Evolutionary conservation across 2,329 filamentous ascomycete species (phyloP), one percentile per base, ranked within the genome.

Genomic region (Beauveria sp.): DNA sequence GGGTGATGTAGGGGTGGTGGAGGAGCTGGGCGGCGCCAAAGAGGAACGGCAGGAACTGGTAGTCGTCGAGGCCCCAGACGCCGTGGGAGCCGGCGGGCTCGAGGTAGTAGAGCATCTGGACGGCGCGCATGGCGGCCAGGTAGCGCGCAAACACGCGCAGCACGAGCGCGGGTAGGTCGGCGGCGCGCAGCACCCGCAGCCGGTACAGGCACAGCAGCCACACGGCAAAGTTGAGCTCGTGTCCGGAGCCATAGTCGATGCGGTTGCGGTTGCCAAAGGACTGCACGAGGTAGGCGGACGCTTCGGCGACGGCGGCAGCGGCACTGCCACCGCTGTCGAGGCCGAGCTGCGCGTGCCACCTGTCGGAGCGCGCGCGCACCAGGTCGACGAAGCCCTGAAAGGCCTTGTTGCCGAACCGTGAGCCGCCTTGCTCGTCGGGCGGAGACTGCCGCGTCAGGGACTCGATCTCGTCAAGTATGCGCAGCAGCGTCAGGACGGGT

Each of bases 41-140:
- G 14, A 99, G 83, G 72, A 97, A 99, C 0, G 96, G 94, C 1
- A 97, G 78, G 75, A 99, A 99, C 67, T 96, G 92, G 75, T 99
- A 97, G 73, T 99, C 94, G 69, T 99, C 94, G 2, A 99, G 79
- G 20, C 94, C 94, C 94, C 94, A 99, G 26, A 99, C 94, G 46
- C 94, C 94, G 72, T 99, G 94, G 1, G 93, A 97, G 16, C 94
- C 94, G 0, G 94, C 94, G 2, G 94, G 94, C 70, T 99, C 94
- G 55, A 99, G 86, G 70, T 99, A 99, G 76, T 99, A 99, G 3
- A 91, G 91, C 64, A 86, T 87, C 73, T 99, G 94, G 18, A 97
- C 83, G 26, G 83, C 80, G 59, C 92, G 91, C 92, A 97, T 96
- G 61, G 97, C 80, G 55, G 79, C 76, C 51, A 99, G 84, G 72